Evolutionary conservation across 2,329 filamentous ascomycete genomes (phyloP), one percentile per base, ranked within the genome.

Genomic region (Salinomyces thailandicus): DNA sequence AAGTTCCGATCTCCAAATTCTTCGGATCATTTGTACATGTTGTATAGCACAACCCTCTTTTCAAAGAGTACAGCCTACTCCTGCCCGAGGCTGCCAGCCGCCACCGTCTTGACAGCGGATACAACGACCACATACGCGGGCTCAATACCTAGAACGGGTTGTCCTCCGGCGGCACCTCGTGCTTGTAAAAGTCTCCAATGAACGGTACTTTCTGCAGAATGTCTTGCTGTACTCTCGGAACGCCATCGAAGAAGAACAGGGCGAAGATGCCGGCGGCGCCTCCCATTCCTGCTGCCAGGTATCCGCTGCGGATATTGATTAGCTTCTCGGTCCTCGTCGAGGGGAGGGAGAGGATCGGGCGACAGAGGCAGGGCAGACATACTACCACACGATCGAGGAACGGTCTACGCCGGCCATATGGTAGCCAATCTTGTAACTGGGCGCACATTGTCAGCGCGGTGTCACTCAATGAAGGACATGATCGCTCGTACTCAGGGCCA

Each of bases 241-340:
- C 67, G 50, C 77, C 75, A 50, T 72, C 71, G 62, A 79, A 73
- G 67, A 79, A 75, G 64, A 74, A 78, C 49, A 79, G 55, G 24
- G 71, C 72, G 59, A 74, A 73, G 54, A 73, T 62, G 45, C 71
- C 75, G 28, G 70, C 66, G 31, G 68, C 64, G 44, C 67, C 70
- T 46, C 72, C 75, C 59, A 78, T 77, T 31, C 64, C 64, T 36
- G 60, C 68, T 30, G 66, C 69, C 33, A 75, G 65, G 36, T 12
- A 30, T 30, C n/a, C 33, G 12, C 15, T n/a, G 18, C 5, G 9
- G 24, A 18, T 26, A 17, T 15, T 27, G 12, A 15, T 14, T 12
- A 16, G 35, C 26, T 12, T 31, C 35, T 33, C 18, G n/a, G n/a
- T n/a, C n/a, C n/a, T n/a, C n/a, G n/a, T n/a, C n/a, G n/a, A n/a